Percentiles rank a stretch among this genome's conserved stretches.
Conservation (phyloP, 2,329 filamentous ascomycete genomes). For the Eurotiales sp. region DNA sequence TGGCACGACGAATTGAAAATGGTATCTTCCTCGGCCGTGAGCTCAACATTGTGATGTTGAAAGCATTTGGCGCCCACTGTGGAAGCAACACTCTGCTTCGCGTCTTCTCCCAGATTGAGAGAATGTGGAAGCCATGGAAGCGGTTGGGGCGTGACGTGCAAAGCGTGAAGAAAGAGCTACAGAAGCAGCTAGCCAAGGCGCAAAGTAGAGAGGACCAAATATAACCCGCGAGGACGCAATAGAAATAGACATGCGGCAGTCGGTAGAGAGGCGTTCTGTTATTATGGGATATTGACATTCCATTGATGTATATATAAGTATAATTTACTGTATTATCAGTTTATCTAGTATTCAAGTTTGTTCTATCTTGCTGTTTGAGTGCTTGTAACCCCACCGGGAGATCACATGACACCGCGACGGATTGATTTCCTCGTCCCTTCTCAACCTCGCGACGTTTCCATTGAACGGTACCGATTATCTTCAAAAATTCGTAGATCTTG, state of each 20-base stretch:
- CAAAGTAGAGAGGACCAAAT: background rate
- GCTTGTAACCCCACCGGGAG: background rate
- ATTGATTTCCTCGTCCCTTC: no score
- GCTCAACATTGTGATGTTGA: constrained; percentile 36
- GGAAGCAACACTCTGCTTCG: constrained; percentile 34
- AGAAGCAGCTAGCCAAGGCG: constrained; percentile 29
- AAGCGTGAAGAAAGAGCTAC: constrained; percentile 35
- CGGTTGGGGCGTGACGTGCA: constrained; percentile 34
- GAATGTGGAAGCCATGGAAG: constrained; percentile 37
- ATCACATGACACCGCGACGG: constrained; percentile 14
- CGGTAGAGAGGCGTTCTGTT: background rate
- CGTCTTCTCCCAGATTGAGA: constrained; percentile 37
- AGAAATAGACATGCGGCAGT: no score
- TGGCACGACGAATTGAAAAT: constrained; percentile 34
- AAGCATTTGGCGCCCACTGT: constrained; percentile 37
- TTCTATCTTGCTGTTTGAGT: no score
- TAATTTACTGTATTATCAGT: background rate
- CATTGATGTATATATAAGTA: constrained; percentile 12
- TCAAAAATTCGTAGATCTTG: no score
- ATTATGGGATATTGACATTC: no score
- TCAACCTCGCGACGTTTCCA: no score
- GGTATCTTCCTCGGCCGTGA: constrained; percentile 40
- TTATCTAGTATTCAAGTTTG: no score
- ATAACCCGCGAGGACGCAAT: no score
- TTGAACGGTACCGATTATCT: no score